Evolutionary conservation across 768 basidiomycete genomes (phyloP).

Genomic region (Russula virescens): DNA sequence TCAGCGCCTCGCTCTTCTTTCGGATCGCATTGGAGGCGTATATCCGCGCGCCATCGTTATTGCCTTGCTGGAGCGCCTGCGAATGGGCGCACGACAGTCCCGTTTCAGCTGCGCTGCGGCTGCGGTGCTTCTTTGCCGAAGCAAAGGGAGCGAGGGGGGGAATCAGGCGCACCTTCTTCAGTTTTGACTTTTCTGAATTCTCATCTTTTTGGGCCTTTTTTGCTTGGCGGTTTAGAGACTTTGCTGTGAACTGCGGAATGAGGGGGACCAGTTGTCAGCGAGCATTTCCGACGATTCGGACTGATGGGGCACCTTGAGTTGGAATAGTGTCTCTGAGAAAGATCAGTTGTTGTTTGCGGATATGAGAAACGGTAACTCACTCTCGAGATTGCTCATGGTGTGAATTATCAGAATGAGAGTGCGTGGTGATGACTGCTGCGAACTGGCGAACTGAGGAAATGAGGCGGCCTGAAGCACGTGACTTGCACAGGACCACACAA

Average conservation of each 20-base stretch:
- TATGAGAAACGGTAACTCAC: slow-evolving; percentile 42
- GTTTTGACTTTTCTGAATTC: slow-evolving; percentile 72
- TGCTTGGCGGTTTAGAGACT: slow-evolving; percentile 88
- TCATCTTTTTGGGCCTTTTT: slow-evolving; percentile 99
- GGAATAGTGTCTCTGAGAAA: slow-evolving; percentile 86
- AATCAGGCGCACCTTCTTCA: slow-evolving; percentile 95
- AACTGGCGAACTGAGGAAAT: too few relatives aligned
- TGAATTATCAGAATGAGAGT: background rate
- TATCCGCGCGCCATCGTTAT: slow-evolving; percentile 94
- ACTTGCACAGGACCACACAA: background rate
- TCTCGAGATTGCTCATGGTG: slow-evolving; percentile 81
- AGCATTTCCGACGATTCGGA: too few relatives aligned
- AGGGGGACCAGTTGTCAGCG: background rate
- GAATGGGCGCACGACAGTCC: too few relatives aligned
- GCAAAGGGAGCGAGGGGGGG: too few relatives aligned
- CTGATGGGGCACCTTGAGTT: slow-evolving; percentile 76
- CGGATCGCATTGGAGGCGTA: slow-evolving; percentile 98
- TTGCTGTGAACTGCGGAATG: slow-evolving; percentile 83
- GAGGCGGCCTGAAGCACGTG: background rate
- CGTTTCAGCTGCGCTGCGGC: too few relatives aligned
- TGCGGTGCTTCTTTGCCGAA: too few relatives aligned
- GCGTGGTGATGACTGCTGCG: background rate
- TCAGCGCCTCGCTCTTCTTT: slow-evolving; percentile 97
- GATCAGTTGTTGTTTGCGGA: slow-evolving; percentile 29
- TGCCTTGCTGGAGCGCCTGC: slow-evolving; percentile 96